These are phyloP conservation scores for Globisporangium nunn DNA, from an alignment of 352 stramenopile genomes.

Conservation along the genomic window DNA sequence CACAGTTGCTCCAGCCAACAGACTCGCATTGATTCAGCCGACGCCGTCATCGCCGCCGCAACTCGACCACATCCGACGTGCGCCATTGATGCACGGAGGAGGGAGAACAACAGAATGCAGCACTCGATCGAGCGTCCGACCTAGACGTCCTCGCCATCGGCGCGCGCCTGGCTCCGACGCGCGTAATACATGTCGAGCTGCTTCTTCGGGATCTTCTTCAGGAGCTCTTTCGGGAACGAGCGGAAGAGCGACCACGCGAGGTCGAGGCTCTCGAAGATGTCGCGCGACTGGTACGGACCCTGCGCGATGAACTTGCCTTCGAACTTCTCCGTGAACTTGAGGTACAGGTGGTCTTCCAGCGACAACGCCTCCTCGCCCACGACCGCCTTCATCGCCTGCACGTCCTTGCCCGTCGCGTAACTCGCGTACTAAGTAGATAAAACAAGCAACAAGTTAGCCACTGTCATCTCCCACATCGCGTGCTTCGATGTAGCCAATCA, in stretches of 20 bases:
- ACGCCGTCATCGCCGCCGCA: neutral
- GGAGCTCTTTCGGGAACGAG: slow-evolving; percentile 97
- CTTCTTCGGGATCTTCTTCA: slow-evolving; percentile 99
- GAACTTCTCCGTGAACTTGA: slow-evolving; percentile 99
- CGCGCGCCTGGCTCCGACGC: slow-evolving; percentile 84
- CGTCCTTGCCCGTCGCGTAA: slow-evolving; percentile 94
- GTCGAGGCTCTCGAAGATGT: slow-evolving; percentile 98
- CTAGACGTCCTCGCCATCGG: slow-evolving; percentile 78
- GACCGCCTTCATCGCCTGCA: slow-evolving; percentile 99
- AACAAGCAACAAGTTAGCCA: slow-evolving; percentile 4
- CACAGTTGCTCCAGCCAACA: neutral
- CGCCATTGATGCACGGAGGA: too few relatives aligned
- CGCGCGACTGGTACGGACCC: slow-evolving; percentile 94
- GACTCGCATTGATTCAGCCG: neutral
- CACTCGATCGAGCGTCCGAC: neutral
- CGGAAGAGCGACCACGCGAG: slow-evolving; percentile 98
- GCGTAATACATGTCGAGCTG: slow-evolving; percentile 97
- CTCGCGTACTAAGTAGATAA: slow-evolving; percentile 56
- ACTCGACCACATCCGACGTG: neutral
- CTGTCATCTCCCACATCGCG: neutral
- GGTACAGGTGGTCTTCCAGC: slow-evolving; percentile 98
- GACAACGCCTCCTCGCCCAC: slow-evolving; percentile 98
- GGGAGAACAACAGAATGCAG: neutral
- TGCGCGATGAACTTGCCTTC: slow-evolving; percentile 98
- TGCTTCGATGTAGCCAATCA: neutral